phyloP scores from a whole-genome alignment of 495 filamentous ascomycete genomes.

The Collariella sp. region DNA sequence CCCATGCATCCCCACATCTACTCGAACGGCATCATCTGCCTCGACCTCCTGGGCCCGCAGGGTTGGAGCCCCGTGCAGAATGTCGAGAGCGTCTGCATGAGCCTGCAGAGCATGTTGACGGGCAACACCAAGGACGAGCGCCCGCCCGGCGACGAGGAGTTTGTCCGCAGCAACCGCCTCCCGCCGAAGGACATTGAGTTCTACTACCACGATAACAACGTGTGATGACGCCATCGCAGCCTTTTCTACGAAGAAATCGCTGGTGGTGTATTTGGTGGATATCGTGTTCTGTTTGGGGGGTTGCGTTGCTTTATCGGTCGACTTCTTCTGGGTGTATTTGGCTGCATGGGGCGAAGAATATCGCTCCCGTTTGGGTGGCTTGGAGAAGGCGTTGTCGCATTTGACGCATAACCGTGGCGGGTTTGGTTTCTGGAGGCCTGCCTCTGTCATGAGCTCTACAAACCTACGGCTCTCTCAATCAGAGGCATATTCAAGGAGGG shows the following conservation, averaged over 20 bases:
- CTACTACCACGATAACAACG: constrained; percentile 76
- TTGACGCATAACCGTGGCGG: not conserved
- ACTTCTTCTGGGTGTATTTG: not conserved
- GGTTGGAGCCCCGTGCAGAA: constrained; percentile 97
- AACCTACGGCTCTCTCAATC: no score
- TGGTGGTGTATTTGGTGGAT: not conserved
- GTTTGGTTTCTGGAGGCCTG: not conserved
- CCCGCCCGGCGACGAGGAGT: constrained; percentile 77
- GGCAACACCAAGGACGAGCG: constrained; percentile 85
- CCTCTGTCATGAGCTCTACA: no score
- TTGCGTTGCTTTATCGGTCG: not conserved
- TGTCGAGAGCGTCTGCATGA: constrained; percentile 95
- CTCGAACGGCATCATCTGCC: constrained; percentile 95
- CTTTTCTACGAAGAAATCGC: not conserved
- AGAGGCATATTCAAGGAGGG: not conserved
- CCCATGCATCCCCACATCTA: constrained; percentile 98
- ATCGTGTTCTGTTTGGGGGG: constrained; percentile 1
- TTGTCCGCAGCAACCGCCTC: constrained; percentile 66
- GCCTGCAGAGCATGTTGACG: constrained; percentile 95
- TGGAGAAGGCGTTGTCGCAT: not conserved
- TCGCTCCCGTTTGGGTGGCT: not conserved
- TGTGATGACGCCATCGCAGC: constrained; percentile 37
- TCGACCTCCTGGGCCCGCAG: constrained; percentile 76
- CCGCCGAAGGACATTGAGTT: constrained; percentile 81
- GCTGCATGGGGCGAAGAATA: not conserved